Evolutionary conservation across 2,329 filamentous ascomycete genomes (phyloP).

Genomic region (Byssochlamys sp.): DNA sequence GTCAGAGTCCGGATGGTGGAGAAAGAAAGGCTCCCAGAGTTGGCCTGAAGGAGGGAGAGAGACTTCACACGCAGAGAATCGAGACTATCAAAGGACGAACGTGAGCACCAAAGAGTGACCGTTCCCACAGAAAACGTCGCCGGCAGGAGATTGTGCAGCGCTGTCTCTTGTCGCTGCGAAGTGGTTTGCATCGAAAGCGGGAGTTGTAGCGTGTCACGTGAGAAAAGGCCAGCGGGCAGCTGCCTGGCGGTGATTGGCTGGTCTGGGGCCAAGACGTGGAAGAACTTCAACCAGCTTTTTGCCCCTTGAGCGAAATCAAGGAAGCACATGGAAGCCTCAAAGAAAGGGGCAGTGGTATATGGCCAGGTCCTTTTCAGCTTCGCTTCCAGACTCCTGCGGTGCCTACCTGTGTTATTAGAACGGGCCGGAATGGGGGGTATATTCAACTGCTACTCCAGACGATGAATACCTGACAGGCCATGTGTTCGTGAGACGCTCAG

Average conservation of each 20-base stretch:
- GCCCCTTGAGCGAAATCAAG: background rate
- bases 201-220: constrained; percentile 25
- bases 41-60: constrained; percentile 8
- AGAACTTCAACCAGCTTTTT: background rate
- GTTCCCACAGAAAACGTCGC: background rate
- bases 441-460: background rate
- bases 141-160: constrained; percentile 5
- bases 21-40: constrained; percentile 7
- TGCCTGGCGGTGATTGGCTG: constrained; percentile 18
- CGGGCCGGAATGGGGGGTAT: background rate
- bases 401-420: background rate
- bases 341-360: background rate
- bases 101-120: background rate
- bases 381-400: background rate
- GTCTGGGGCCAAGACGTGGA: constrained; percentile 14
- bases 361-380: background rate
- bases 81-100: constrained; percentile 1
- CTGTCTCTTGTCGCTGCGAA: constrained; percentile 19
- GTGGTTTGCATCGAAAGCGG: constrained; percentile 34
- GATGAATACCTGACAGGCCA: background rate
- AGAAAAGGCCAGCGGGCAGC: constrained; percentile 6
- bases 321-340: background rate
- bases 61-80: constrained; percentile 5
- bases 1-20: constrained; percentile 15
- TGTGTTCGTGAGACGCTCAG: background rate